Evolutionary conservation across 1,284 basidiomycete species (phyloP).

Genomic region (Earliella scabrosa): DNA sequence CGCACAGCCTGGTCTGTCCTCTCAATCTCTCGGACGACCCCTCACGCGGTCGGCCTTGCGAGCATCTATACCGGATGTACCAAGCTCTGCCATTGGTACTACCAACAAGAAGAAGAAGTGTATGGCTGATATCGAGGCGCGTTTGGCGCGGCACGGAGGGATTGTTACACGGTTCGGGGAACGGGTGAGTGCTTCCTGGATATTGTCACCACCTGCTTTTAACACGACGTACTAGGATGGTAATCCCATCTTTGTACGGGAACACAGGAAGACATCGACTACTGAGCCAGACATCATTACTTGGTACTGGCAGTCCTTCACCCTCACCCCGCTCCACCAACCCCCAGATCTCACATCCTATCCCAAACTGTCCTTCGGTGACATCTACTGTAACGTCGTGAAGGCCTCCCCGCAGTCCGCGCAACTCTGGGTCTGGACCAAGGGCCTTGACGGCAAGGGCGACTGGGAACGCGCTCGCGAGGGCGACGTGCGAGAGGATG

Average conservation of each 20-base stretch:
- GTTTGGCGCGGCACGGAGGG: neutral
- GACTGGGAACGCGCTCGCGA: neutral
- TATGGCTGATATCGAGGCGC: neutral
- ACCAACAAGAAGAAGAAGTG: too few relatives aligned
- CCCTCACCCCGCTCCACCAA: neutral
- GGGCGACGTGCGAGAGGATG: neutral
- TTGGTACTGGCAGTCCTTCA: neutral
- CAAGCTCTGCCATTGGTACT: too few relatives aligned
- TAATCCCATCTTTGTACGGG: neutral
- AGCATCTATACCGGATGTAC: too few relatives aligned
- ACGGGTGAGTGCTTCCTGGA: neutral
- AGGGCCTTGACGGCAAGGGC: neutral
- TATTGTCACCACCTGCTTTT: neutral
- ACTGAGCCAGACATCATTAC: neutral
- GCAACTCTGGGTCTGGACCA: neutral
- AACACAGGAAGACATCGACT: neutral
- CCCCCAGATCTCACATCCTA: neutral
- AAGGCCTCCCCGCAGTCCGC: neutral
- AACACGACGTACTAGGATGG: neutral
- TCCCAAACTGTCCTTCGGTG: neutral
- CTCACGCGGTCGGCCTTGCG: too few relatives aligned
- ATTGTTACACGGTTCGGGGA: neutral
- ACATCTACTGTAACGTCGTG: neutral
- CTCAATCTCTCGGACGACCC: too few relatives aligned
- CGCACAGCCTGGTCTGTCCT: too few relatives aligned